Conservation (phyloP, 257 asterid species). For the Solanum chilense region DNA sequence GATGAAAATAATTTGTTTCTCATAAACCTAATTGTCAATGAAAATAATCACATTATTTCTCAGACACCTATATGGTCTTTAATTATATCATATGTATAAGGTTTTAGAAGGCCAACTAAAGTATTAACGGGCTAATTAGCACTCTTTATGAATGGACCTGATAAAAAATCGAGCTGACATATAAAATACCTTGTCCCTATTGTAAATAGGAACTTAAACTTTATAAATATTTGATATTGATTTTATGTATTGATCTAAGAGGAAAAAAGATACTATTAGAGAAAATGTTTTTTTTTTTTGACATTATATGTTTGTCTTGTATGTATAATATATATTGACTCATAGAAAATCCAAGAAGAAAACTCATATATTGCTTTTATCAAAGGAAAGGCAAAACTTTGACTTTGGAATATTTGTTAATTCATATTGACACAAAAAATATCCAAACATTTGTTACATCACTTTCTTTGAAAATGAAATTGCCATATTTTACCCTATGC, state of each 20-base stretch:
- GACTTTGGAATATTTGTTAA: background rate
- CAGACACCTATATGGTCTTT: background rate
- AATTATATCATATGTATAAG: background rate
- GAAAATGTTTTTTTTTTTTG: background rate
- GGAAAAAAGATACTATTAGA: background rate
- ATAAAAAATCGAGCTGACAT: background rate
- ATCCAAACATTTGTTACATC: constrained; percentile 1
- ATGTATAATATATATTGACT: background rate
- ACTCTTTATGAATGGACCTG: background rate
- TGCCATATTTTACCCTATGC: background rate
- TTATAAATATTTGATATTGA: background rate
- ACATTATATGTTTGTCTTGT: background rate
- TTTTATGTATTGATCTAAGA: background rate
- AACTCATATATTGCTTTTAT: background rate
- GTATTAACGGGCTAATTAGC: background rate
- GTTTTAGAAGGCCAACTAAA: background rate
- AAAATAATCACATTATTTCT: background rate
- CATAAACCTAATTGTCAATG: background rate
- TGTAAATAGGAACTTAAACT: background rate
- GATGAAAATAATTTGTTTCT: background rate
- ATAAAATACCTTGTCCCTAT: background rate
- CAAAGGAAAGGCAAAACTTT: background rate
- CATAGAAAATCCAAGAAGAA: background rate
- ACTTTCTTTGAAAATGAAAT: background rate
- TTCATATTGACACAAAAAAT: background rate